These are phyloP conservation scores for Pholiota microspora DNA, from an alignment of 768 basidiomycete genomes.

Conservation along the genomic window DNA sequence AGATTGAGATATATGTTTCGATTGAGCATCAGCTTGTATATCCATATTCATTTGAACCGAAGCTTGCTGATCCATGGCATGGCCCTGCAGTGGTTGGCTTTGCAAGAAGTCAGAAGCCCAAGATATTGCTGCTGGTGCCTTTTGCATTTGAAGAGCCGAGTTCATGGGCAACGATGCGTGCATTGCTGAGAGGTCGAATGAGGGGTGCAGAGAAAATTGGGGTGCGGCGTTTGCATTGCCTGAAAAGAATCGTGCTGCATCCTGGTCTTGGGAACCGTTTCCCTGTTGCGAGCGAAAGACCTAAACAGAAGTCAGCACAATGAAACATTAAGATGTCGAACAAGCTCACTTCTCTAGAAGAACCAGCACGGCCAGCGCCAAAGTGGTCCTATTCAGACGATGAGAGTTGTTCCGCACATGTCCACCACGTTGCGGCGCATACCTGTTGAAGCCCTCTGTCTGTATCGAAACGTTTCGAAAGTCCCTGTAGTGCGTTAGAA, in stretches of 20 bases:
- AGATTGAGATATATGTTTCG: constrained; percentile 5
- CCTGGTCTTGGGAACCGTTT: constrained; percentile 48
- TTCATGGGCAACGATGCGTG: constrained; percentile 43
- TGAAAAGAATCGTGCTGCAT: constrained; percentile 71
- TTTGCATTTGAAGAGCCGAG: constrained; percentile 24
- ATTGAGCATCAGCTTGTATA: constrained; percentile 14
- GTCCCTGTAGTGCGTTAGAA: constrained; percentile 74
- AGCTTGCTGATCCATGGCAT: constrained; percentile 14
- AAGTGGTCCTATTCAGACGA: constrained; percentile 60
- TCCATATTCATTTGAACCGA: constrained; percentile 11
- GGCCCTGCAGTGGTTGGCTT: constrained; percentile 27
- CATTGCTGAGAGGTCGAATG: constrained; percentile 63
- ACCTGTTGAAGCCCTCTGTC: constrained; percentile 84
- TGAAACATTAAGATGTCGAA: not conserved
- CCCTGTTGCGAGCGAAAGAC: constrained; percentile 57
- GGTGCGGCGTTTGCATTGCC: constrained; percentile 27
- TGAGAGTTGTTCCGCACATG: constrained; percentile 15
- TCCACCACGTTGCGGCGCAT: constrained; percentile 1
- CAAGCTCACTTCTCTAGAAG: constrained; percentile 57
- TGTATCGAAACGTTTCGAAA: constrained; percentile 76
- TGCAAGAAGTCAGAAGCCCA: constrained; percentile 67
- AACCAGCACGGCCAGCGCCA: constrained; percentile 53
- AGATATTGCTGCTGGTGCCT: constrained; percentile 29
- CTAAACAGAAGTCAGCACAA: constrained; percentile 30
- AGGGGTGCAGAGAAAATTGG: constrained; percentile 32